Conservation (phyloP, 2,329 filamentous ascomycete genomes). For the Gyromitra esculenta region DNA sequence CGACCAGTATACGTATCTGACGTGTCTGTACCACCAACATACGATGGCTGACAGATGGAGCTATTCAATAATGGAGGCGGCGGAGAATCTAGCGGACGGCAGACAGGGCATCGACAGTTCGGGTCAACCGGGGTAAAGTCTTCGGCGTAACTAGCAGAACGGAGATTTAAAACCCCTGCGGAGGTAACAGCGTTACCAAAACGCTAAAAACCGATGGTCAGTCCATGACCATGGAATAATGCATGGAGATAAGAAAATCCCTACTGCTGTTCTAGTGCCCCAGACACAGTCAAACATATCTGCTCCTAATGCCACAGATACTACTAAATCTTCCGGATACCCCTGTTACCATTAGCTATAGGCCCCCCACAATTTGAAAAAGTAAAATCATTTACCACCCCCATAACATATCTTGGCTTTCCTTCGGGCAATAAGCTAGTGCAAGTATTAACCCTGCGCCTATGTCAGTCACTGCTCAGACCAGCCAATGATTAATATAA, state of each 20-base stretch:
- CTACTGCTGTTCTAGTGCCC: constrained; percentile 88
- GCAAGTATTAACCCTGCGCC: constrained; percentile 75
- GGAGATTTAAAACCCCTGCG: constrained; percentile 82
- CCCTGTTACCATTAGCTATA: constrained; percentile 65
- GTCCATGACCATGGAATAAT: not conserved
- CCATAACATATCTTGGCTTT: constrained; percentile 99
- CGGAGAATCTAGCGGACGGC: constrained; percentile 69
- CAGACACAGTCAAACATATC: constrained; percentile 99
- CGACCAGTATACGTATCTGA: constrained; percentile 61
- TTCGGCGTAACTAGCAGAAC: constrained; percentile 75
- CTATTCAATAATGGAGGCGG: constrained; percentile 42
- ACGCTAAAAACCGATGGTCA: constrained; percentile 63
- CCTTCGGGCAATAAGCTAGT: constrained; percentile 83
- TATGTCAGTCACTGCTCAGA: constrained; percentile 21
- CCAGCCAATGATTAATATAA: not conserved
- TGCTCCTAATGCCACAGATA: constrained; percentile 90
- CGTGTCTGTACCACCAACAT: not conserved
- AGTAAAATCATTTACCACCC: constrained; percentile 69
- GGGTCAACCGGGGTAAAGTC: constrained; percentile 88
- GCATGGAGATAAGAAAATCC: constrained; percentile 53
- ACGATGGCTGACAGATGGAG: constrained; percentile 45
- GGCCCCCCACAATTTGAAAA: not conserved
- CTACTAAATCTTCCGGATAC: constrained; percentile 93
- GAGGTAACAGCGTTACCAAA: constrained; percentile 94
- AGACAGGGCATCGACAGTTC: constrained; percentile 82